Percentiles rank a stretch among this genome's conserved stretches.
Conservation (phyloP, 1,139 yeast genomes). For the Taphrina pruni region DNA sequence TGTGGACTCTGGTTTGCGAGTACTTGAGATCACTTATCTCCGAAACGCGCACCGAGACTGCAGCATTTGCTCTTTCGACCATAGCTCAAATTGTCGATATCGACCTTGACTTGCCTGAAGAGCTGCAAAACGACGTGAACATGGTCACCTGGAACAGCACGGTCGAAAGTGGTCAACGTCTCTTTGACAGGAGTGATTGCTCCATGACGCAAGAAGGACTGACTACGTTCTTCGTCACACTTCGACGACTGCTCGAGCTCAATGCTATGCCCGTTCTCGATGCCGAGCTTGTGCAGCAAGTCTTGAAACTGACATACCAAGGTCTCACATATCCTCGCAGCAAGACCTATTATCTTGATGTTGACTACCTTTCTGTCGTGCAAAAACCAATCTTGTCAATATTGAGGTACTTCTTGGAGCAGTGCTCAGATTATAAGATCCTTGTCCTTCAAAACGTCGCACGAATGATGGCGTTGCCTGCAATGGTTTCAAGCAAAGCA, state of each 20-base stretch:
- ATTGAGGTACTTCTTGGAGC: slow-evolving; percentile 3
- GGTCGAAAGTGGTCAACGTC: slow-evolving; percentile 1
- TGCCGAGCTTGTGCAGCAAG: neutral
- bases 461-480: neutral
- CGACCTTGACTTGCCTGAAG: neutral
- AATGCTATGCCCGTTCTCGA: neutral
- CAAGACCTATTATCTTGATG: slow-evolving; percentile 36
- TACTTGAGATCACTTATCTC: neutral
- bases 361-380: slow-evolving; percentile 33
- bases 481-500: neutral
- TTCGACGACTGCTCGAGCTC: neutral
- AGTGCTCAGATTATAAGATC: neutral
- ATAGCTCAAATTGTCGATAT: neutral
- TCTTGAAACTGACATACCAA: slow-evolving; percentile 4
- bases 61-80: neutral
- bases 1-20: neutral
- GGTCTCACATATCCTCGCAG: slow-evolving; percentile 26
- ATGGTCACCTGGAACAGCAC: neutral
- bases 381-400: slow-evolving; percentile 23
- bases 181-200: neutral
- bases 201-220: slow-evolving; percentile 23
- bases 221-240: neutral
- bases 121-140: neutral
- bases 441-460: neutral
- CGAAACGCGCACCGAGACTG: neutral